A percentile compares a stretch with the other conserved stretches of the same genome.
Conservation (phyloP, 2,329 filamentous ascomycete genomes). For the Aspergillus luchuensis region DNA sequence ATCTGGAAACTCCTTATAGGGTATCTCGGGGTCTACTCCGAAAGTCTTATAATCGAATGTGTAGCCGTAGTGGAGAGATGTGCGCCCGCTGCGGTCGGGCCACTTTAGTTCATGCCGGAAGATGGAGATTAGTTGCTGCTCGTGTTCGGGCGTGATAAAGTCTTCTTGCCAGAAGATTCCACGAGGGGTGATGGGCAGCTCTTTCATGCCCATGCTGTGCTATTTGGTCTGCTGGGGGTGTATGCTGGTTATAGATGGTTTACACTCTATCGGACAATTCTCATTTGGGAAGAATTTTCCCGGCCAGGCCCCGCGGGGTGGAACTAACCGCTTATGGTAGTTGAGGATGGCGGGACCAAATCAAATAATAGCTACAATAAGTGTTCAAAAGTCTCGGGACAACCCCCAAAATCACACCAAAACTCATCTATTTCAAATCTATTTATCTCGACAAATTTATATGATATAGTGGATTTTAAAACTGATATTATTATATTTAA, state of each 20-base stretch:
- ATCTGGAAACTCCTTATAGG: conserved; percentile 54
- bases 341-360: not conserved
- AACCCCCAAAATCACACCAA: no score
- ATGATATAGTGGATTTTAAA: no score
- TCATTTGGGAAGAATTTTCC: not conserved
- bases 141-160: conserved; percentile 52
- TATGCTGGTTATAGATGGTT: not conserved
- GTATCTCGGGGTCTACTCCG: conserved; percentile 53
- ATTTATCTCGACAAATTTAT: no score
- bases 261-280: not conserved
- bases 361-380: not conserved
- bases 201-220: conserved; percentile 3
- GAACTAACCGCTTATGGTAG: not conserved
- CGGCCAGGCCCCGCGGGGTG: not conserved
- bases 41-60: conserved; percentile 63
- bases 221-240: not conserved
- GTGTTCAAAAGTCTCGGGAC: no score
- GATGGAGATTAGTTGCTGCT: conserved; percentile 47
- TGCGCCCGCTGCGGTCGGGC: conserved; percentile 50
- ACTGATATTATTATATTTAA: no score
- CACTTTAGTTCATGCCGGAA: conserved; percentile 52
- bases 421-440: no score
- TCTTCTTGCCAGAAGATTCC: conserved; percentile 48
- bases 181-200: conserved; percentile 28
- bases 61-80: conserved; percentile 59